Evolutionary conservation across 169 alveolate genomes (phyloP), one percentile per base, ranked within the genome.

Genomic region (Eimeria falciformis): DNA sequence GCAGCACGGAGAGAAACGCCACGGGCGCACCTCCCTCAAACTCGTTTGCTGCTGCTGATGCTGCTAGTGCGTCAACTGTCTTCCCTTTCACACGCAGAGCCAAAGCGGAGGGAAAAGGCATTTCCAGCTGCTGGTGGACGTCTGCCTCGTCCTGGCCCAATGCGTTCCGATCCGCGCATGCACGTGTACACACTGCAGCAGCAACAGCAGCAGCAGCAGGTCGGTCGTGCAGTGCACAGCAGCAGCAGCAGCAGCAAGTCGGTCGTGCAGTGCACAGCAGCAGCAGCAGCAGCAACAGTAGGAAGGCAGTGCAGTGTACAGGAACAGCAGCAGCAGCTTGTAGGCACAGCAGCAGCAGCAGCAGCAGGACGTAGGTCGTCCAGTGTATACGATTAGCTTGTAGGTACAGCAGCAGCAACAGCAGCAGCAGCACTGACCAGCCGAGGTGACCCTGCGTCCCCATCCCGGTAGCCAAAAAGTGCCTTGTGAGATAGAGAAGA

Each of bases 391-490:
- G n/a, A 9, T 12, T 9, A 53, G 62, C 62, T 9, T 17, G 9
- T 53, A 9, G 9, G 62, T 53, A 12, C 56, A 43, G 53, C 83
- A 33, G 83, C 62, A 33, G 83, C 56, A 43, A 25, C 29, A 33
- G 62, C 83, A 40, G 83, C 62, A 40, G 56, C 53, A 55, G 81
- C 69, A 43, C 85, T 3, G 56, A 91, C 94, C 94, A 23, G 94
- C 87, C 5, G 78, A 17, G 55, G 92, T 77, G 4, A 73, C 90
- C 33, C 94, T 53, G 25, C 29, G 23, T 12, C 94, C 94, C 94
- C 94, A 91, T 2, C 87, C 91, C 2, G 94, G 94, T 6, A 82
- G 86, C 94, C 94, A 91, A 17, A 5, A 50, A 18, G 53, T 78
- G 23, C 92, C 91, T 40, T 91, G 94, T 33, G 56, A 53, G 29